Evolutionary conservation across 2,329 filamentous ascomycete genomes (phyloP).

Genomic region (Sporothrix sp.): DNA sequence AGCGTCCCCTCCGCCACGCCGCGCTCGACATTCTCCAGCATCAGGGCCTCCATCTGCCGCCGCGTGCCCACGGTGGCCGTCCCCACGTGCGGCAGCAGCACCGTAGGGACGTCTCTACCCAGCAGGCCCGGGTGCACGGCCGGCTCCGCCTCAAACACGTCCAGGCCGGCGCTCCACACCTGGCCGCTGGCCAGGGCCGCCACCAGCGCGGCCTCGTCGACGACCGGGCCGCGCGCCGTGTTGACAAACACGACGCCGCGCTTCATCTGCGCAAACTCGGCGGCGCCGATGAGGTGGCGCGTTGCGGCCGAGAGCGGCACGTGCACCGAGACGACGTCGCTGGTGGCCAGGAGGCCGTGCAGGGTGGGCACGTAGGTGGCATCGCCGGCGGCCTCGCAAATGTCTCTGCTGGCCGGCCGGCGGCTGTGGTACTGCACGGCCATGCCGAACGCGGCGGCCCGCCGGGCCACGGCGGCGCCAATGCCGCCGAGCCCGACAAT

Average conservation of each 20-base stretch:
- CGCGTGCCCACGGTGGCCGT: slow-evolving; percentile 62
- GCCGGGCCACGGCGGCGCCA: slow-evolving; percentile 23
- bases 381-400: slow-evolving; percentile 33
- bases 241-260: slow-evolving; percentile 42
- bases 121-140: slow-evolving; percentile 63
- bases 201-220: slow-evolving; percentile 41
- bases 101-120: slow-evolving; percentile 57
- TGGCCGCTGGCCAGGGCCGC: slow-evolving; percentile 35
- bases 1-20: not conserved
- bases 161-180: slow-evolving; percentile 36
- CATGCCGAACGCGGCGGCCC: slow-evolving; percentile 43
- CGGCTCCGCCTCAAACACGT: slow-evolving; percentile 44
- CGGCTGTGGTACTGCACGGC: slow-evolving; percentile 50
- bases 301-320: slow-evolving; percentile 31
- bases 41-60: slow-evolving; percentile 2
- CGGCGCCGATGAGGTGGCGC: slow-evolving; percentile 33
- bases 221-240: slow-evolving; percentile 41
- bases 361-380: slow-evolving; percentile 7
- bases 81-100: slow-evolving; percentile 76
- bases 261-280: slow-evolving; percentile 37
- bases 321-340: slow-evolving; percentile 42
- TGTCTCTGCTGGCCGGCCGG: slow-evolving; percentile 35
- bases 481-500: slow-evolving; percentile 54
- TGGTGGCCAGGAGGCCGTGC: slow-evolving; percentile 34
- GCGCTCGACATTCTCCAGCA: slow-evolving; percentile 20